These are phyloP conservation scores for Pseudogymnoascus sp. DNA, from an alignment of 2,329 filamentous ascomycete species.

Conservation along the genomic window DNA sequence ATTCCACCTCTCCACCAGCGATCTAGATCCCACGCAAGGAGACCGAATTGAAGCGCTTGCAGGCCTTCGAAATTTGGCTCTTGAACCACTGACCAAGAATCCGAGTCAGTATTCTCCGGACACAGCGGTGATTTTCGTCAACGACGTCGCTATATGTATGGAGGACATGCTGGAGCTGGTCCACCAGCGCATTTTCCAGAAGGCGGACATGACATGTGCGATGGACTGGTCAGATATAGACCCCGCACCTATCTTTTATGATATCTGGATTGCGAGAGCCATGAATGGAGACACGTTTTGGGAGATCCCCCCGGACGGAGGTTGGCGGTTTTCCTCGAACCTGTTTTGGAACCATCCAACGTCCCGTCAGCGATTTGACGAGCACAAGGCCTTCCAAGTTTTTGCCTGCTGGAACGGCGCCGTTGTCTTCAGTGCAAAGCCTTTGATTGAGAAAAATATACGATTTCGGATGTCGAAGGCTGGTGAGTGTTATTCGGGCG, in stretches of 20 bases:
- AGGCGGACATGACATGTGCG: constrained; percentile 48
- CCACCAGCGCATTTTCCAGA: constrained; percentile 37
- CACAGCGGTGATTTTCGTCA: constrained; percentile 43
- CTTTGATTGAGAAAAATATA: constrained; percentile 37
- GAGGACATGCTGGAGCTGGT: constrained; percentile 52
- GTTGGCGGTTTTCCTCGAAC: constrained; percentile 40
- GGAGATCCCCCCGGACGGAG: constrained; percentile 40
- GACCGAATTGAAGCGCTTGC: constrained; percentile 41
- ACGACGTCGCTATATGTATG: constrained; percentile 43
- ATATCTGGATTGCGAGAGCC: constrained; percentile 46
- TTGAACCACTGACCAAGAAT: constrained; percentile 35
- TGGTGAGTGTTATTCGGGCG: constrained; percentile 45
- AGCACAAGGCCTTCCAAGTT: constrained; percentile 45
- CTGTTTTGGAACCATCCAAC: constrained; percentile 44
- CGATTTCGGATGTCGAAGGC: constrained; percentile 35
- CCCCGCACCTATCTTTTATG: constrained; percentile 43
- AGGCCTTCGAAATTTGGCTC: constrained; percentile 43
- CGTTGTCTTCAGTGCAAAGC: constrained; percentile 38
- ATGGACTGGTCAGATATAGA: constrained; percentile 49
- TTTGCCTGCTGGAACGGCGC: constrained; percentile 56
- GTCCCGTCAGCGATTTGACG: constrained; percentile 28
- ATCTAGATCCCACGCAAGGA: constrained; percentile 35
- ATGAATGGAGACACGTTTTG: constrained; percentile 49
- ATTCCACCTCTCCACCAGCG: constrained; percentile 37
- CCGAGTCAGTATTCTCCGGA: constrained; percentile 24